Evolutionary conservation across 176 grass and related monocot species (phyloP).

Genomic region (Ensete ventricosum): DNA sequence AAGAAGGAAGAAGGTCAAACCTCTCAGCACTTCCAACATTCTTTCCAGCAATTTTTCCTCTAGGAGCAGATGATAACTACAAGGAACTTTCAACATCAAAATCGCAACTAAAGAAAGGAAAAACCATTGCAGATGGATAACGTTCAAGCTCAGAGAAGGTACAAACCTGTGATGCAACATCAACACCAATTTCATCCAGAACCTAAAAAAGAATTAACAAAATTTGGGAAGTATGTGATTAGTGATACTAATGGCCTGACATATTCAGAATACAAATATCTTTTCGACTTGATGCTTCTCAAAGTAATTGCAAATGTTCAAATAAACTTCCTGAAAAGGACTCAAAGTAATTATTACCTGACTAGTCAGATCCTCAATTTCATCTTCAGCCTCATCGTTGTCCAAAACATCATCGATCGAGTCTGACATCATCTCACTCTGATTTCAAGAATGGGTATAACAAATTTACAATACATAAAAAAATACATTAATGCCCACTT

Average conservation of each 20-base stretch:
- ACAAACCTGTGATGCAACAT: slow-evolving; percentile 82
- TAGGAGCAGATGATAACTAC: slow-evolving; percentile 84
- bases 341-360: slow-evolving; percentile 33
- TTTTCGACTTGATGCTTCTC: no score
- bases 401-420: slow-evolving; percentile 69
- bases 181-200: slow-evolving; percentile 91
- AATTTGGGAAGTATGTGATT: not conserved
- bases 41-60: slow-evolving; percentile 78
- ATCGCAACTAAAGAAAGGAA: slow-evolving; percentile 1
- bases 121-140: slow-evolving; percentile 16
- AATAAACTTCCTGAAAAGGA: not conserved
- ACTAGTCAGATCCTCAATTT: slow-evolving; percentile 80
- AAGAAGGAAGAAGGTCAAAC: slow-evolving; percentile 24
- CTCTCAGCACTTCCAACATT: slow-evolving; percentile 65
- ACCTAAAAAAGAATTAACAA: slow-evolving; percentile 44
- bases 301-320: no score
- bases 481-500: not conserved
- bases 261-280: not conserved
- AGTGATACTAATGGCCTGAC: not conserved
- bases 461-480: not conserved
- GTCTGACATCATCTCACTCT: slow-evolving; percentile 96
- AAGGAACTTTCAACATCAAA: slow-evolving; percentile 10
- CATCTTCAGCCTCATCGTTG: slow-evolving; percentile 80
- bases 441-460: slow-evolving; percentile 6
- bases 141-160: not conserved